Base-by-base conservation (phyloP, 208 protist species). In the Trypanosoma vivax region DNA sequence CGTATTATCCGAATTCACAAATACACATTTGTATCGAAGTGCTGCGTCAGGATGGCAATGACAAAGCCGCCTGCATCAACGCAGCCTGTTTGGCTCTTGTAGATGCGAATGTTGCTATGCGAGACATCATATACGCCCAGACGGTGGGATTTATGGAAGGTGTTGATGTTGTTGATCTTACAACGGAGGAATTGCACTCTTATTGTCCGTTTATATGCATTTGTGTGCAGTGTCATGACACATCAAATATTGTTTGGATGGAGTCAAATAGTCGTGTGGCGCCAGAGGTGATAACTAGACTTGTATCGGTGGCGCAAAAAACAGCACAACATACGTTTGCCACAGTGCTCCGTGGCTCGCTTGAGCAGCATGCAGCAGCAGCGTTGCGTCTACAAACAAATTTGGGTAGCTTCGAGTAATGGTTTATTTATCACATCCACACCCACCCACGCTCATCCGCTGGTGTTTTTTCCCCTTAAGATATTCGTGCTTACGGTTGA, bases 21-120 rank as follows among this genome's bases (percentile, higher is more conserved):
- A 91, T 95, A 35, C 79, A 92, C 73, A 70, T 95, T 28, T 77
- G 65, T 45, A 55, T 95, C 2, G 83, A 92, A 39, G 69, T 95
- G 3, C 67, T 95, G 13, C 73, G 73, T 45, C 68, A 81, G 24
- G 84, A 95, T 58, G 88, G 83, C 2, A 87, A 67, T 41, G 83
- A 90, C 31, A 90, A 88, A 58, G 70, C 82, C 3, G 71, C 83
- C 27, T 82, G 76, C 54, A 85, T 95, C 62, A 95, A 90, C 48
- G 88, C 88, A 6, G 88, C 88, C 14, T 91, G 81, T 50, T 70
- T 95, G 16, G 88, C 88, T n/a, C 70, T 95, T 5, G 53, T 83
- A 14, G 74, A 92, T 53, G 88, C 88, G 18, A 79, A 77, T 38
- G 67, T 95, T 1, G 78, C 83, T 0, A 92, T 95, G 83, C 76